A percentile compares a stretch with the other conserved stretches of the same genome.
phyloP scores from a whole-genome alignment of 2,329 filamentous ascomycete genomes.

The Sporothrix mexicana region DNA sequence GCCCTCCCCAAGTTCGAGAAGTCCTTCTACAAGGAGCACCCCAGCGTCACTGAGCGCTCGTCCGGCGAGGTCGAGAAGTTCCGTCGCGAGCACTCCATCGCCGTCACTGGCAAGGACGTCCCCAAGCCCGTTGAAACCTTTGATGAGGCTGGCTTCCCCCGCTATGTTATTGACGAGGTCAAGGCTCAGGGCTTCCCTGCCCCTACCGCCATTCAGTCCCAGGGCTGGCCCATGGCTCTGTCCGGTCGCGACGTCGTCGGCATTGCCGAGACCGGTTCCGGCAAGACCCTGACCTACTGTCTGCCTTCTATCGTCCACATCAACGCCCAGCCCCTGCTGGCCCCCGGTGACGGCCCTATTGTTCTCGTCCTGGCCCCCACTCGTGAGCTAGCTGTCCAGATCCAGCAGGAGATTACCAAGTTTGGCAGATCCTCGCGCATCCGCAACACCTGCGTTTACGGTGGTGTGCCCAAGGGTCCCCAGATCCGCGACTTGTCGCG shows the following conservation, averaged over 20 bases:
- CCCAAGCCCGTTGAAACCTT: slow-evolving; percentile 96
- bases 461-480: slow-evolving; percentile 96
- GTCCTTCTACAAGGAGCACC: slow-evolving; percentile 97
- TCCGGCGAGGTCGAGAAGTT: slow-evolving; percentile 84
- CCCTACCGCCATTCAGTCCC: slow-evolving; percentile 95
- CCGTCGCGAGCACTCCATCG: slow-evolving; percentile 83
- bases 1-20: slow-evolving; percentile 96
- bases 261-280: slow-evolving; percentile 98
- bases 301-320: slow-evolving; percentile 98
- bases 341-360: slow-evolving; percentile 93
- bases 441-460: slow-evolving; percentile 98
- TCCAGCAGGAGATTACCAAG: slow-evolving; percentile 97
- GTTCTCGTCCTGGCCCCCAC: slow-evolving; percentile 95
- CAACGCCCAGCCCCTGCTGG: slow-evolving; percentile 95
- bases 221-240: slow-evolving; percentile 98
- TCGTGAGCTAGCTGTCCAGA: slow-evolving; percentile 97
- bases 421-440: slow-evolving; percentile 98
- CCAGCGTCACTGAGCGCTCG: slow-evolving; percentile 75
- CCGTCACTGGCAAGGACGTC: slow-evolving; percentile 77
- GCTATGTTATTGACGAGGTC: slow-evolving; percentile 97
- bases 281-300: slow-evolving; percentile 98
- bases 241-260: slow-evolving; percentile 97
- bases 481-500: slow-evolving; percentile 94
- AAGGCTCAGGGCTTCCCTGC: slow-evolving; percentile 96
- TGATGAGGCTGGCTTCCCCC: slow-evolving; percentile 95